Percentiles rank a stretch among this genome's conserved stretches.
Evolutionary conservation across 345 rosid genomes (phyloP).

Genomic region (Theobroma cacao): DNA sequence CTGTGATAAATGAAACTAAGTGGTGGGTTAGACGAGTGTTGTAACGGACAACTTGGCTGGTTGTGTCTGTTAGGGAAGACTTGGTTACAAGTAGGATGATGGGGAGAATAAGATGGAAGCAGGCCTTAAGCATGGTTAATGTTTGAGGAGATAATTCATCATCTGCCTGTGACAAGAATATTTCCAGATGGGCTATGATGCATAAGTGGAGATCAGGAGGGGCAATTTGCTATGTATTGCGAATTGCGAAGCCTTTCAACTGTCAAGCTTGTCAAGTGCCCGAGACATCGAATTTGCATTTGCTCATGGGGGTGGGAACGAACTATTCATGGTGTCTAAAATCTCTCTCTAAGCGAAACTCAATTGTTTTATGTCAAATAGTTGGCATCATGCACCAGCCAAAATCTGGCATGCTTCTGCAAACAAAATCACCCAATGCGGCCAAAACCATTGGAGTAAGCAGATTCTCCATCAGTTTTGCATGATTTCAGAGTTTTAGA

Average conservation of each 20-base stretch:
- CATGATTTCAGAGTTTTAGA: background rate
- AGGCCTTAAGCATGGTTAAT: background rate
- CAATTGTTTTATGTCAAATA: background rate
- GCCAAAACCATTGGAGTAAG: background rate
- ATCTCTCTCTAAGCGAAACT: background rate
- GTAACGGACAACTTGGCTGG: background rate
- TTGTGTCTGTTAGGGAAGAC: slow-evolving; percentile 1
- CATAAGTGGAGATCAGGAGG: background rate
- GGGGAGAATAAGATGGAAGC: background rate
- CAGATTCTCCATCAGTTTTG: slow-evolving; percentile 20
- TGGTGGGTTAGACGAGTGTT: background rate
- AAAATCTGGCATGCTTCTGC: background rate
- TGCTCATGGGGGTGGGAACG: background rate
- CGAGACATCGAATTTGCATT: background rate
- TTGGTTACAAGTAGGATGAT: background rate
- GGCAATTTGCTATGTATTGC: background rate
- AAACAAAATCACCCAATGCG: background rate
- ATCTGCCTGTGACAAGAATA: background rate
- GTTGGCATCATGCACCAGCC: background rate
- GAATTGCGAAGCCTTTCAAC: background rate
- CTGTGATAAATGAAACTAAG: slow-evolving; percentile 5
- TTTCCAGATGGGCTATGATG: background rate
- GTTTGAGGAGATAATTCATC: background rate
- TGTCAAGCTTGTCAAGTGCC: background rate
- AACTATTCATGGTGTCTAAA: background rate